Conservation (phyloP, 257 asterid species). For the Solanum sparsipilum region DNA sequence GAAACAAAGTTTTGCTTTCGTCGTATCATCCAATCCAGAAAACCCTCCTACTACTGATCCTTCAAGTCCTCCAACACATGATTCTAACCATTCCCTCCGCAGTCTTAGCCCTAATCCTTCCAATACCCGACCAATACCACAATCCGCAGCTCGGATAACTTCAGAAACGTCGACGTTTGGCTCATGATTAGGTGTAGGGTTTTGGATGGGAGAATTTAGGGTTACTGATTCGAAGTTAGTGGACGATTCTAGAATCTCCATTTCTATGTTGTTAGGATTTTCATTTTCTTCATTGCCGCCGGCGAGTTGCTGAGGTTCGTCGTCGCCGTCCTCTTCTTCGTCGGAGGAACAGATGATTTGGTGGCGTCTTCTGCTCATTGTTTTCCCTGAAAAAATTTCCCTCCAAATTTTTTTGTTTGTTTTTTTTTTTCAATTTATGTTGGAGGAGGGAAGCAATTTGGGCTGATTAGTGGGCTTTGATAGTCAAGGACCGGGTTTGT, state of each 20-base stretch:
- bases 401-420: slow-evolving; percentile 15
- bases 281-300: slow-evolving; percentile 16
- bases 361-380: slow-evolving; percentile 54
- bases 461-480: background rate
- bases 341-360: slow-evolving; percentile 48
- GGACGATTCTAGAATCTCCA: slow-evolving; percentile 1
- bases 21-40: slow-evolving; percentile 35
- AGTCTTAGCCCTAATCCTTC: slow-evolving; percentile 48
- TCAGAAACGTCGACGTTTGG: background rate
- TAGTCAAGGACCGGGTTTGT: background rate
- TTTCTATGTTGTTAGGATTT: slow-evolving; percentile 28
- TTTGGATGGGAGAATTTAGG: slow-evolving; percentile 33
- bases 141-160: slow-evolving; percentile 1
- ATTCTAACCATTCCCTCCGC: slow-evolving; percentile 62
- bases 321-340: slow-evolving; percentile 45
- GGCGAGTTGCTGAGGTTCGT: slow-evolving; percentile 12
- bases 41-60: slow-evolving; percentile 31
- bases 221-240: slow-evolving; percentile 52
- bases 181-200: slow-evolving; percentile 1
- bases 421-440: background rate
- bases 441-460: background rate
- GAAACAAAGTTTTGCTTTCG: slow-evolving; percentile 75
- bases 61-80: slow-evolving; percentile 49
- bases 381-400: slow-evolving; percentile 17
- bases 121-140: slow-evolving; percentile 39